Evolutionary conservation across 78 protist genomes (phyloP).

Genomic region (slime mould (Dictyostelium discoideum)): dicty_2.7 NC_007090.3:134501-135000

Average conservation of each 20-base stretch:
- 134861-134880: neutral
- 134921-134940: no score
- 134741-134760: conserved; percentile 10
- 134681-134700: conserved; percentile 40
- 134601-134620: neutral
- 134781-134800: conserved; percentile 67
- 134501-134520: conserved; percentile 15
- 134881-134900: neutral
- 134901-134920: no score
- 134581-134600: neutral
- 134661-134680: neutral
- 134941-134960: neutral
- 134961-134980: neutral
- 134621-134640: neutral
- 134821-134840: conserved; percentile 49
- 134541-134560: neutral
- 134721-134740: neutral
- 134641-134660: neutral
- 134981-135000: conserved; percentile 14
- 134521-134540: conserved; percentile 5
- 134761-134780: conserved; percentile 59
- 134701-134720: conserved; percentile 55
- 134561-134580: neutral
- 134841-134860: neutral
- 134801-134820: conserved; percentile 10